phyloP scores from a whole-genome alignment of 2,329 filamentous ascomycete genomes.

The Diplodia intermedia region DNA sequence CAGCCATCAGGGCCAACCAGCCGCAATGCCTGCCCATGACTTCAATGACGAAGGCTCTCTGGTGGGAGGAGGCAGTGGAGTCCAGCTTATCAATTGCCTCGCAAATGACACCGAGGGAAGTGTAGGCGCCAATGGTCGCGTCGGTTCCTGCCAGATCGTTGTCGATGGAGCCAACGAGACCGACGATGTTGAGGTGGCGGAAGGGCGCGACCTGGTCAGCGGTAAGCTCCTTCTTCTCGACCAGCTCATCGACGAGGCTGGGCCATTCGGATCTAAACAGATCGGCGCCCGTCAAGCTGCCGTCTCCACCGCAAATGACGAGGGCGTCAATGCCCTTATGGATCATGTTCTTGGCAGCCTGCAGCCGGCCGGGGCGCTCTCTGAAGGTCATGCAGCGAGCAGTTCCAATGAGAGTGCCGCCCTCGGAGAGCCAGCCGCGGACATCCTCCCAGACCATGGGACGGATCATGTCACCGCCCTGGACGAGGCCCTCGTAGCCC shows the following conservation, averaged over 20 bases:
- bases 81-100: slow-evolving; percentile 97
- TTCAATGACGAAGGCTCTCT: slow-evolving; percentile 94
- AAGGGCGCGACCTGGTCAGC: slow-evolving; percentile 75
- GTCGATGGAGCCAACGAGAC: slow-evolving; percentile 95
- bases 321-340: slow-evolving; percentile 91
- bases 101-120: slow-evolving; percentile 89
- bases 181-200: slow-evolving; percentile 91
- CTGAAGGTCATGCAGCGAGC: slow-evolving; percentile 92
- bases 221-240: slow-evolving; percentile 74
- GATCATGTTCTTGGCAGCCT: slow-evolving; percentile 93
- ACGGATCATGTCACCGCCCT: slow-evolving; percentile 85
- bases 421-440: slow-evolving; percentile 90
- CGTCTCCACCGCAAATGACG: slow-evolving; percentile 96
- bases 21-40: slow-evolving; percentile 99
- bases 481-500: slow-evolving; percentile 93
- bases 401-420: slow-evolving; percentile 94
- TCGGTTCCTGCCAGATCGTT: slow-evolving; percentile 98
- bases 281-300: slow-evolving; percentile 94
- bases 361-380: slow-evolving; percentile 81
- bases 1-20: slow-evolving; percentile 95
- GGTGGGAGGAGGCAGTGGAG: slow-evolving; percentile 91
- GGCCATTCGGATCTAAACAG: slow-evolving; percentile 93
- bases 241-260: slow-evolving; percentile 82
- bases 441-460: slow-evolving; percentile 93
- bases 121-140: slow-evolving; percentile 96